Evolutionary conservation across 768 basidiomycete species (phyloP), one percentile per base, ranked within the genome.

Genomic region (Boletus coccyginus): DNA sequence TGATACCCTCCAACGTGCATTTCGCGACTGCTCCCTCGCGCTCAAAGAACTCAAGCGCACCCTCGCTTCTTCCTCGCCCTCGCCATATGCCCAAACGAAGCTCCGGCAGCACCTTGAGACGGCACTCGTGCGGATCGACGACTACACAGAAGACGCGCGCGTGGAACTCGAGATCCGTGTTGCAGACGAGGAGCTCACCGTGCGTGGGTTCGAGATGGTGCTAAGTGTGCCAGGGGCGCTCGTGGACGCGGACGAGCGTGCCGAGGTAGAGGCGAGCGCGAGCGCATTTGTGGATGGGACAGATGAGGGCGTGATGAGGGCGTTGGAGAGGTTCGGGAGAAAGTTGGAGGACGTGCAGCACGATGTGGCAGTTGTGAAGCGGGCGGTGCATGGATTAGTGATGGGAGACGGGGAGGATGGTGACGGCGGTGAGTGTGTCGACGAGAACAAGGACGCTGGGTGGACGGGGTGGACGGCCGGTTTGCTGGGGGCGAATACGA

Each of bases 91-190:
- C 11, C 57, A 50, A 31, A 39, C 48, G 12, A 33, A 7, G 13
- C 38, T 62, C n/a, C 48, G 44, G 0, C 55, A 50, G 2, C 68
- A 83, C 16, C 62, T 92, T 5, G 72, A 71, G 19, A 75, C 74
- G 0, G 86, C 83, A 7, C 71, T 88, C 17, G 76, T 82, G 29
- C 77, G 90, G 9, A 75, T 94, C 42, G 77, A 83, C 51, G 88
- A 94, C 66, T 89, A 81, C 64, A 81, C 81, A 6, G 91, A 92
- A 66, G 91, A 93, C 59, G 83, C 83, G 1, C 82, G 88, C 1
- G 91, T 94, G 11, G 91, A 93, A 66, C 73, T 94, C 21, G 91
- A 93, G 72, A 92, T 93, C 40, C 81, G 83, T 24, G 73, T 85
- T 11, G 80, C 87, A 3, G 91, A 94, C 65, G 90, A 90, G 59